phyloP scores from a whole-genome alignment of 179 eudicot species.

The Amaranthus tricolor region DNA sequence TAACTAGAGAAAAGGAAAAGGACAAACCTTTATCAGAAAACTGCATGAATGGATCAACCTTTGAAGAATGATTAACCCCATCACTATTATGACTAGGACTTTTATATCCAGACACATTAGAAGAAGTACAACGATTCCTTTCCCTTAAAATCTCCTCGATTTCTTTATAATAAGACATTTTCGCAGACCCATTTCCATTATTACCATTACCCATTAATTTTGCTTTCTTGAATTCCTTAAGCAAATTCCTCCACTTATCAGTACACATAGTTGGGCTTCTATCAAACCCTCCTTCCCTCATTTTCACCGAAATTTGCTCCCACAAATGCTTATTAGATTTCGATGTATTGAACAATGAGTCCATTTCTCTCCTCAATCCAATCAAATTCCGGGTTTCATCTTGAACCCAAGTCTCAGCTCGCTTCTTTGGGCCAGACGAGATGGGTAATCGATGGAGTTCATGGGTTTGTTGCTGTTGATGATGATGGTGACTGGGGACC shows the following conservation, averaged over 20 bases:
- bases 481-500: slow-evolving; percentile 20
- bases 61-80: slow-evolving; percentile 26
- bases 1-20: not conserved
- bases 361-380: slow-evolving; percentile 59
- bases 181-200: slow-evolving; percentile 32
- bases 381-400: slow-evolving; percentile 75
- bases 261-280: slow-evolving; percentile 94
- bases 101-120: slow-evolving; percentile 21
- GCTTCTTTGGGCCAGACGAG: slow-evolving; percentile 49
- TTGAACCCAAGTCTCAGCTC: slow-evolving; percentile 91
- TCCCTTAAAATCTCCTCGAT: slow-evolving; percentile 69
- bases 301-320: slow-evolving; percentile 77
- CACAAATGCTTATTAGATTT: slow-evolving; percentile 82
- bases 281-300: slow-evolving; percentile 89
- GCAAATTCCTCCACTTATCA: slow-evolving; percentile 91
- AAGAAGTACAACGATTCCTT: slow-evolving; percentile 34
- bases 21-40: slow-evolving; percentile 72
- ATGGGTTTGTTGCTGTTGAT: not conserved
- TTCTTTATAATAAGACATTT: slow-evolving; percentile 75
- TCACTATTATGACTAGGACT: slow-evolving; percentile 25
- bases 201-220: slow-evolving; percentile 25
- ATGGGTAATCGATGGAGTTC: not conserved
- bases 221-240: slow-evolving; percentile 87
- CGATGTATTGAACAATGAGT: slow-evolving; percentile 71
- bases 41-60: slow-evolving; percentile 62